A percentile compares a stretch with the other conserved stretches of the same genome.
Evolutionary conservation across 441 rosid species (phyloP).

Genomic region (Hura crepitans): DNA sequence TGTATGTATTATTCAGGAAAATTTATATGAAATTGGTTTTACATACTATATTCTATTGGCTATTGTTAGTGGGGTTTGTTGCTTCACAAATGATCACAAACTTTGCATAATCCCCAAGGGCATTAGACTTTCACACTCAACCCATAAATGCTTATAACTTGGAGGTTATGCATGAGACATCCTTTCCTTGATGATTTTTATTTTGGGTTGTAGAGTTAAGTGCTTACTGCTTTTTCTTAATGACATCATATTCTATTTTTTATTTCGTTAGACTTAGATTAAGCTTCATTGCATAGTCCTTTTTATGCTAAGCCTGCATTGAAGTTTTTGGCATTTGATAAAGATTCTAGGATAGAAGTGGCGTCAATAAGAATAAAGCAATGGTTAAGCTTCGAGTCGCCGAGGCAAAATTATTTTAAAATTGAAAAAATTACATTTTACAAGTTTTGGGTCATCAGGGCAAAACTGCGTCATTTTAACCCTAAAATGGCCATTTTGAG

Average conservation of each 20-base stretch:
- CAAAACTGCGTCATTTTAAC: too few relatives aligned
- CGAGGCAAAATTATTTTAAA: too few relatives aligned
- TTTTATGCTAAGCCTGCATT: background rate
- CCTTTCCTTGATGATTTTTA: constrained; percentile 3
- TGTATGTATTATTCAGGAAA: constrained; percentile 26
- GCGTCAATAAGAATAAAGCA: constrained; percentile 53
- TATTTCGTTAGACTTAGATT: background rate
- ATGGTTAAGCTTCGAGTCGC: constrained; percentile 81
- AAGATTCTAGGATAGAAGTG: constrained; percentile 58
- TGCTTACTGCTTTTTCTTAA: constrained; percentile 7
- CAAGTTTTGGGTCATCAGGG: too few relatives aligned
- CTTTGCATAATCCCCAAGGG: constrained; percentile 2
- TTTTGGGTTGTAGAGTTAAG: constrained; percentile 8
- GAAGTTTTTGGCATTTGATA: constrained; percentile 26
- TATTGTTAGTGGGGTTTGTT: constrained; percentile 11
- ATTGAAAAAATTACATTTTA: too few relatives aligned
- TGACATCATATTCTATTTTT: background rate
- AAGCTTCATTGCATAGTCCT: background rate
- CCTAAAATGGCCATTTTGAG: too few relatives aligned
- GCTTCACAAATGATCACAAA: constrained; percentile 10
- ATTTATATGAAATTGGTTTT: constrained; percentile 17
- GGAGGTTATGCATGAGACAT: constrained; percentile 13
- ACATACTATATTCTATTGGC: constrained; percentile 23
- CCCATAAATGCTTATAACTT: constrained; percentile 8
- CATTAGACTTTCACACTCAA: constrained; percentile 20